Base-by-base conservation (phyloP, 495 filamentous ascomycete genomes). In the Penicillium nucicola region DNA sequence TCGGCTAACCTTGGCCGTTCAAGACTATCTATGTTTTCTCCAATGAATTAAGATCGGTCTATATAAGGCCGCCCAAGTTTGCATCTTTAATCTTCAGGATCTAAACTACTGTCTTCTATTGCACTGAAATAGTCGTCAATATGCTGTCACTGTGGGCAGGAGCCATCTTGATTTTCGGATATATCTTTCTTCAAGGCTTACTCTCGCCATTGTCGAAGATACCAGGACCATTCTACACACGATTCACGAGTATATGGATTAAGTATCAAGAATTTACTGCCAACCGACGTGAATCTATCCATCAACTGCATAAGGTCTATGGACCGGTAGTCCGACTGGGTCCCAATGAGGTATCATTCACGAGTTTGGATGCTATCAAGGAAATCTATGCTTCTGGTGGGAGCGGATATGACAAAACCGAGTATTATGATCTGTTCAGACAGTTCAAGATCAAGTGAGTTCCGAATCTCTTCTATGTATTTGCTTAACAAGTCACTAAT, bases 321-420 rank as follows among this genome's bases (percentile, higher is more conserved):
- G 82, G 82, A 0, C 73, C 79, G 3, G 72, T 77, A 0, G 80
- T 85, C 9, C 75, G 82, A 4, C 67, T 85, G 12, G 73, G 74
- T 3, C 82, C 83, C 0, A 79, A 80, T 51, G 83, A 87, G 61
- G 75, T 85, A 8, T 79, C 78, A 0, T 86, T 88, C 47, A 77
- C 78, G 0, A 78, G 75, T 2, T 51, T 77, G 1, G 67, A 74
- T 15, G 83, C 78, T 0, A 70, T 85, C n/a, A 83, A 80, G 50
- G 82, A 85, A 60, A 86, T 87, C 17, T 87, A 87, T 61, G 72
- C 76, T 23, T 80, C 78, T 0, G 80, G 79, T 1, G 84, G 84
- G 0, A 85, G 83, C 55, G 83, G 84, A 7, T 87, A 83, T 53
- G 78, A 85, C 45, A 87, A 87, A 67, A 86, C 82, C 0, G 81